These are phyloP conservation scores for Alternaria infectoria DNA, from an alignment of 2,329 filamentous ascomycete genomes.

Conservation along the genomic window DNA sequence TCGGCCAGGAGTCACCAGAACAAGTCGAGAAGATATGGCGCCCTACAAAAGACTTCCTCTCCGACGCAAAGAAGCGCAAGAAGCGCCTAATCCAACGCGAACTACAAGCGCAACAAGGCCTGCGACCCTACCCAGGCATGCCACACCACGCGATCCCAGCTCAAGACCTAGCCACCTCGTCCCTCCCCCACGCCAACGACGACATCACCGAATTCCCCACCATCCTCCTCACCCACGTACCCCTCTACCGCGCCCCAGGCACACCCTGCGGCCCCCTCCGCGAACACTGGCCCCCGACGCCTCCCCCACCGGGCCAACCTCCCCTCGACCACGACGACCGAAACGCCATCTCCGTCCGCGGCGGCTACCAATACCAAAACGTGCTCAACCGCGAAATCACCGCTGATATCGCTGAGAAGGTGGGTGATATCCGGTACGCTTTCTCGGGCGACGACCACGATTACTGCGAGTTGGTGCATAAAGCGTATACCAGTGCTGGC, in stretches of 20 bases:
- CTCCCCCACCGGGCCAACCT: conserved; percentile 65
- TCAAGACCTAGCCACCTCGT: conserved; percentile 45
- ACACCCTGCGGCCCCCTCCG: conserved; percentile 87
- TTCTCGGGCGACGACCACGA: conserved; percentile 98
- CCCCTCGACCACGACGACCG: conserved; percentile 67
- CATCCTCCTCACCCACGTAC: conserved; percentile 88
- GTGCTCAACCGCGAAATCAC: conserved; percentile 82
- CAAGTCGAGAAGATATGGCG: conserved; percentile 70
- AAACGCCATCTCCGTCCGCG: conserved; percentile 77
- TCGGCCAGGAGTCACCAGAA: conserved; percentile 60
- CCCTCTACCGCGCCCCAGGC: conserved; percentile 79
- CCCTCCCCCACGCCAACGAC: conserved; percentile 46
- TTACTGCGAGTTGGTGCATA: conserved; percentile 90
- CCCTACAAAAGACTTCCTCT: conserved; percentile 78
- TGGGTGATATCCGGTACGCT: conserved; percentile 82
- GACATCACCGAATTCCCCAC: conserved; percentile 75
- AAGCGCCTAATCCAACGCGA: conserved; percentile 72
- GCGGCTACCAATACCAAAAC: conserved; percentile 96
- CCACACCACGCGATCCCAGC: conserved; percentile 66
- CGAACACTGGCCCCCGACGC: conserved; percentile 79
- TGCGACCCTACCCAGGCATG: conserved; percentile 62
- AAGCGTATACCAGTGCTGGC: conserved; percentile 65
- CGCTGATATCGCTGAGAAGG: conserved; percentile 72
- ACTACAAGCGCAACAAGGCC: conserved; percentile 68
- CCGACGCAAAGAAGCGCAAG: conserved; percentile 69